Base-by-base conservation (phyloP, 345 rosid species). In the rapeseed (Brassica napus) region DNA sequence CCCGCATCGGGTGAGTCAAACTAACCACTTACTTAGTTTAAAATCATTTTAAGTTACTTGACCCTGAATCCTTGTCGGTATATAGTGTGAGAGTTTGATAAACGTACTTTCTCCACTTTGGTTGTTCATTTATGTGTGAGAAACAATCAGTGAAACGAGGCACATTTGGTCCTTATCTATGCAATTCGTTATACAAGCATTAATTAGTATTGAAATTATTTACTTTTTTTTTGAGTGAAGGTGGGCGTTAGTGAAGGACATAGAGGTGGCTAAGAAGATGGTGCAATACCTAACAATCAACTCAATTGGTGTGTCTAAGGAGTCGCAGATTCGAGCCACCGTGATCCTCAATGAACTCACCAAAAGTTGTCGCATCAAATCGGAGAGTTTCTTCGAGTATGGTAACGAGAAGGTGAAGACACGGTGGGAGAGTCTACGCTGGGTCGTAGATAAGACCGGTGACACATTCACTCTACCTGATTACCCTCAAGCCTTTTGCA, bases 231-330 rank as follows among this genome's bases (percentile, higher is more conserved):
- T 23, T 16, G 3, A 2, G 21, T 78, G 39, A 76, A 92, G 94
- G 11, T 90, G 98, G 98, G 97, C 97, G 0, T 47, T 90, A 12
- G 92, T 91, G 8, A 90, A 87, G 84, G 97, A 92, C 64, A 60
- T 69, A 31, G 86, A 84, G 73, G 88, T 90, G 52, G 98, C 93
- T 0, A 81, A 35, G 68, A 91, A 73, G 87, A 94, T 90, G 93
- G 78, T 81, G 0, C 78, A 86, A 44, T 94, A 77, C 77, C 77
- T 92, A 44, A 83, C 83, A 78, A 21, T 91, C 6, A 81, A 73
- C 71, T 81, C 91, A 58, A 88, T 92, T 6, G 97, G 97, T 7
- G 97, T 92, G 8, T 89, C 94, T 0, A 94, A 83, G 73, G 97
- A 94, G 35, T 85, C 97, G 63, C 97, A 94, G 65, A 81, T 86